These are phyloP conservation scores for Pezicula carpinea DNA, from an alignment of 2,329 filamentous ascomycete genomes.

Conservation along the genomic window DNA sequence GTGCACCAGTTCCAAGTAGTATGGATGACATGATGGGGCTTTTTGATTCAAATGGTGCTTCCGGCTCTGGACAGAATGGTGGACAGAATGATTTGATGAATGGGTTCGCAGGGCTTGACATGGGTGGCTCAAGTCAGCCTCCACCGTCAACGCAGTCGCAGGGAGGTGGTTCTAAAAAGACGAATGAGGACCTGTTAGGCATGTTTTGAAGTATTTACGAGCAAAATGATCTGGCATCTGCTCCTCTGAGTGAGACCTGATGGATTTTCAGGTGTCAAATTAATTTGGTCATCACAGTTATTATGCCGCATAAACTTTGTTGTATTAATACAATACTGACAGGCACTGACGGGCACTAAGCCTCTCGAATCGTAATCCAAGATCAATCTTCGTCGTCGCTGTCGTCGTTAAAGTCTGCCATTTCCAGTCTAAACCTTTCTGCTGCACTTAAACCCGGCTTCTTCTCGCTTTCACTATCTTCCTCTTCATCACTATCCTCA, in stretches of 20 bases:
- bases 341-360: no score
- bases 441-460: constrained; percentile 5
- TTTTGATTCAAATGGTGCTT: constrained; percentile 42
- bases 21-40: constrained; percentile 80
- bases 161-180: constrained; percentile 42
- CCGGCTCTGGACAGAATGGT: constrained; percentile 5
- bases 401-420: constrained; percentile 40
- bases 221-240: no score
- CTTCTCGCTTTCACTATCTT: constrained; percentile 20
- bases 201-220: constrained; percentile 40
- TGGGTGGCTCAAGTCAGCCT: constrained; percentile 61
- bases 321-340: no score
- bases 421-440: constrained; percentile 18
- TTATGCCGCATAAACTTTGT: no score
- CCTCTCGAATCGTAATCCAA: no score
- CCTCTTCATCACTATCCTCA: constrained; percentile 17
- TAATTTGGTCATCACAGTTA: no score
- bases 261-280: no score
- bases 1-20: constrained; percentile 42
- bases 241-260: no score
- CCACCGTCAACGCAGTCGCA: constrained; percentile 58
- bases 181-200: constrained; percentile 53
- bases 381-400: constrained; percentile 13
- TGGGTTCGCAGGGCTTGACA: constrained; percentile 77
- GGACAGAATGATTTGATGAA: constrained; percentile 50